phyloP scores from a whole-genome alignment of 2,329 filamentous ascomycete genomes.

The Ceratocystis albifundus region DNA sequence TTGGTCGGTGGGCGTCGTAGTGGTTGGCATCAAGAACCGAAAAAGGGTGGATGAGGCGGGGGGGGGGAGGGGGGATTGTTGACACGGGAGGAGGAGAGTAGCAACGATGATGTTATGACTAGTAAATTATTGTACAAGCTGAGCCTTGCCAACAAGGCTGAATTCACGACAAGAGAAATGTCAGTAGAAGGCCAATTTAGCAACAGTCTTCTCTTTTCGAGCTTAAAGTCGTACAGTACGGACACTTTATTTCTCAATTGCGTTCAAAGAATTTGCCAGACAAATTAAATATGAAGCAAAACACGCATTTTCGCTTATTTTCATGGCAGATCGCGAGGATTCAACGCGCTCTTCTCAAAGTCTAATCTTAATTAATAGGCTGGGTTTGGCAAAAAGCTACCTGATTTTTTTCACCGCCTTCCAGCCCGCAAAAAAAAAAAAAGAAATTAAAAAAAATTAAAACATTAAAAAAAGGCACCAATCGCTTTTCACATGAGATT shows the following conservation, averaged over 20 bases:
- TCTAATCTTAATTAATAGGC: not conserved
- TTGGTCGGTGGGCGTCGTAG: not conserved
- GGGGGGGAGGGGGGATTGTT: not conserved
- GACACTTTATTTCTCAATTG: too few species aligned
- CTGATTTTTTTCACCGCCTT: constrained; percentile 18
- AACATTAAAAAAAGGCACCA: not conserved
- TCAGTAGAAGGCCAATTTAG: too few species aligned
- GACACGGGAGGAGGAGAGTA: not conserved
- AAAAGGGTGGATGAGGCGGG: not conserved
- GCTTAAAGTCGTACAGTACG: too few species aligned
- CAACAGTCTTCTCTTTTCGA: too few species aligned
- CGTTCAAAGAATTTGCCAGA: not conserved
- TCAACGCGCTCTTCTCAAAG: not conserved
- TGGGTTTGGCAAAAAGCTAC: not conserved
- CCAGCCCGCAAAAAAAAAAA: not conserved
- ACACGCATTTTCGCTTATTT: not conserved
- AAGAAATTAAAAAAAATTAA: not conserved
- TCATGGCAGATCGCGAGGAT: not conserved
- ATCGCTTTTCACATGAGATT: not conserved
- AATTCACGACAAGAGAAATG: too few species aligned
- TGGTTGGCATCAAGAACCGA: not conserved
- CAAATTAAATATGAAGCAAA: not conserved
- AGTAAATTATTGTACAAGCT: too few species aligned
- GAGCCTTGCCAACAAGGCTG: too few species aligned
- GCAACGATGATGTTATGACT: too few species aligned